Base-by-base conservation (phyloP, 805 yeast species). In the Lachancea lanzarotensis region DNA sequence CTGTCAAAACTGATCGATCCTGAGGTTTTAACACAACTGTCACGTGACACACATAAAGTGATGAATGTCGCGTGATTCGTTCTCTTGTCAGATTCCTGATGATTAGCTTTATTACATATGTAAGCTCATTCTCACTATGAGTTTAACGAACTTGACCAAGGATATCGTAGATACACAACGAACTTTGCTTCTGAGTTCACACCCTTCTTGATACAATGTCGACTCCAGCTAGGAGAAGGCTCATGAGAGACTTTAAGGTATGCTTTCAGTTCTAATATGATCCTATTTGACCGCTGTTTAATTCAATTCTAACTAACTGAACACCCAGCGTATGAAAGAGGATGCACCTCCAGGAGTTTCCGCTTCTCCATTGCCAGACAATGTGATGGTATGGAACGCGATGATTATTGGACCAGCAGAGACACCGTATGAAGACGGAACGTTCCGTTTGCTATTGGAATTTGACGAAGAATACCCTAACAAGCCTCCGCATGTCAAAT, bases 271-370 rank as follows among this genome's bases (percentile, higher is more conserved):
- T 35, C n/a, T n/a, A n/a, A n/a, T n/a, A n/a, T n/a, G n/a, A n/a
- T n/a, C n/a, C n/a, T n/a, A 12, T 11, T 16, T 22, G 8, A 22
- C 25, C 8, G 25, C 25, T 6, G n/a, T n/a, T 22, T 22, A 8
- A 22, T 6, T 13, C 31, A 11, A 12, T 7, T 29, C 31, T 29
- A 29, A 29, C 31, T 29, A 3, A 13, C 13, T 29, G 5, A 11
- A 6, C 35, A 30, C 4, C 25, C 48, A 80, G 82, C 82, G 98
- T 56, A 90, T 93, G 83, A 96, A 93, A 67, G 93, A 84, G 70
- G 98, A 93, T 66, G 93, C 98, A 11, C 96, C 98, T 19, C 93
- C 95, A 27, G 98, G 98, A 13, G 95, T 93, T 10, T 86, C 96
- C 5, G 98, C 98, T 0, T 86, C 96, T 4, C 98, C 98, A 3